A percentile compares a stretch with the other conserved stretches of the same genome.
These are phyloP conservation scores for Scytalidium lignicola DNA, from an alignment of 2,329 filamentous ascomycete genomes.

Conservation along the genomic window DNA sequence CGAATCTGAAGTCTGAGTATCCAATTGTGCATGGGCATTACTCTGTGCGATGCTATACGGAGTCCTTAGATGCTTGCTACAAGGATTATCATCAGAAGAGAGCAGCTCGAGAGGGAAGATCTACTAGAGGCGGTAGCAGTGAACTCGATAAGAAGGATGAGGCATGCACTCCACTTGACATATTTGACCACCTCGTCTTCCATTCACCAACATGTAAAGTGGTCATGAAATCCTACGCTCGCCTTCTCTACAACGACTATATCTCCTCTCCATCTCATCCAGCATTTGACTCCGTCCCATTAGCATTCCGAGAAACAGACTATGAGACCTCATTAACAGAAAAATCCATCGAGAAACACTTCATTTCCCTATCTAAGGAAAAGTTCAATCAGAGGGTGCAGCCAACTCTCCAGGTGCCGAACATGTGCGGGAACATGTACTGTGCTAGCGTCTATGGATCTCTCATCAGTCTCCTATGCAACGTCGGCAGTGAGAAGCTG, in stretches of 20 bases:
- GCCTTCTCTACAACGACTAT: slow-evolving; percentile 78
- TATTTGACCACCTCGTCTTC: slow-evolving; percentile 75
- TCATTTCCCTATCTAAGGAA: slow-evolving; percentile 76
- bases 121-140: slow-evolving; percentile 40
- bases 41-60: slow-evolving; percentile 71
- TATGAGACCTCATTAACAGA: slow-evolving; percentile 72
- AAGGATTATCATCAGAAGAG: slow-evolving; percentile 66
- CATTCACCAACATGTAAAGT: slow-evolving; percentile 80
- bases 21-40: slow-evolving; percentile 76
- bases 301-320: slow-evolving; percentile 67
- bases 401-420: slow-evolving; percentile 67
- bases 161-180: slow-evolving; percentile 59
- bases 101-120: slow-evolving; percentile 42
- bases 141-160: slow-evolving; percentile 45
- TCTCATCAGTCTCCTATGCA: slow-evolving; percentile 44
- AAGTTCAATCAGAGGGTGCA: slow-evolving; percentile 69
- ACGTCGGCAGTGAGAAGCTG: slow-evolving; percentile 47
- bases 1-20: slow-evolving; percentile 76
- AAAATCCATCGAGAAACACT: slow-evolving; percentile 76
- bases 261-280: slow-evolving; percentile 60
- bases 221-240: slow-evolving; percentile 74
- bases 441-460: slow-evolving; percentile 50
- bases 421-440: slow-evolving; percentile 60
- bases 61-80: slow-evolving; percentile 72
- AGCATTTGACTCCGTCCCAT: slow-evolving; percentile 64